A percentile compares a stretch with the other conserved stretches of the same genome.
These are phyloP conservation scores for Termitomyces sp. DNA, from an alignment of 768 basidiomycete species.

Conservation along the genomic window DNA sequence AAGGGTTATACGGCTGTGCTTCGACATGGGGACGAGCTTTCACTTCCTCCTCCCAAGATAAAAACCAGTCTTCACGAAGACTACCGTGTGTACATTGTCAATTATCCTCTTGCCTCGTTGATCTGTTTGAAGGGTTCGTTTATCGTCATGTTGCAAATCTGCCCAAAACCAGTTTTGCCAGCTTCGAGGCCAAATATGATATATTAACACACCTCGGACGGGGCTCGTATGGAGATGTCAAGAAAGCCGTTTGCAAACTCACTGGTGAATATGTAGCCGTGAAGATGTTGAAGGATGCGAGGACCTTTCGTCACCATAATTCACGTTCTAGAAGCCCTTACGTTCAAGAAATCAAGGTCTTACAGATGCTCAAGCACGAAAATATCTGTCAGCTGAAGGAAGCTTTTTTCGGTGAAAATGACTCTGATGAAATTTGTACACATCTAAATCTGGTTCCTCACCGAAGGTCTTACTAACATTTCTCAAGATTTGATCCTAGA, in stretches of 20 bases:
- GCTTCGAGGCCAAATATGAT: conserved; percentile 61
- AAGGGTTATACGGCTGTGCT: conserved; percentile 31
- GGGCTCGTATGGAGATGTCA: conserved; percentile 88
- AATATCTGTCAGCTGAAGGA: conserved; percentile 81
- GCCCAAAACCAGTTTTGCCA: conserved; percentile 46
- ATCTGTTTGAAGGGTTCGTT: conserved; percentile 48
- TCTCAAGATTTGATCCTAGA: conserved; percentile 71
- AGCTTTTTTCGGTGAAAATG: conserved; percentile 53
- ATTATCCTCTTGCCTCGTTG: background rate
- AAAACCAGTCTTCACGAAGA: conserved; percentile 48
- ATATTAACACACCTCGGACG: conserved; percentile 68
- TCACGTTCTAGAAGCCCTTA: background rate
- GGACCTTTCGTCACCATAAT: conserved; percentile 19
- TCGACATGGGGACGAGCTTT: conserved; percentile 78
- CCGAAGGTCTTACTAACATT: background rate
- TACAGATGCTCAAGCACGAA: conserved; percentile 67
- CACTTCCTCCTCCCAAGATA: conserved; percentile 59
- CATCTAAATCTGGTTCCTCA: background rate
- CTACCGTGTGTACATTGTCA: conserved; percentile 48
- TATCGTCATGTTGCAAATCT: conserved; percentile 56
- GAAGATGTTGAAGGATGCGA: conserved; percentile 71
- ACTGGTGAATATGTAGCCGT: conserved; percentile 78
- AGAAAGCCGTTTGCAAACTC: conserved; percentile 65
- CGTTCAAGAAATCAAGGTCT: conserved; percentile 60
- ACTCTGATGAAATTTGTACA: conserved; percentile 52